These are phyloP conservation scores for Neurospora intermedia DNA, from an alignment of 495 filamentous ascomycete genomes.

Conservation along the genomic window DNA sequence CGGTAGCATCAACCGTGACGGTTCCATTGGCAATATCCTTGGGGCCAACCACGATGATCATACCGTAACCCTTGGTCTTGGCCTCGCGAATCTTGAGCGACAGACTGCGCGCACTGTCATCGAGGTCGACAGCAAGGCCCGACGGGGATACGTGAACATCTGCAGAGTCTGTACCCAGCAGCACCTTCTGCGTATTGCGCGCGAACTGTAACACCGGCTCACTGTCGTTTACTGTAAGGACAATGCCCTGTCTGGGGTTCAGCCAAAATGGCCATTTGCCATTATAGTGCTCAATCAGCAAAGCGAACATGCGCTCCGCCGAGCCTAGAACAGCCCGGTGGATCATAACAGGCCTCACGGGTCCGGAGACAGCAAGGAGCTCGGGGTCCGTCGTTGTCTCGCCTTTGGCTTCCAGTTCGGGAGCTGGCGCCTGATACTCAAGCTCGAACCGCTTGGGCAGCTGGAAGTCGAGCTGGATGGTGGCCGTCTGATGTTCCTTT, in stretches of 20 bases:
- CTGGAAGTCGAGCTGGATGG: slow-evolving; percentile 91
- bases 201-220: slow-evolving; percentile 49
- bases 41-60: slow-evolving; percentile 64
- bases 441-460: slow-evolving; percentile 74
- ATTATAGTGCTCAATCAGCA: slow-evolving; percentile 75
- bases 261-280: slow-evolving; percentile 90
- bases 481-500: slow-evolving; percentile 86
- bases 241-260: slow-evolving; percentile 68
- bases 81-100: slow-evolving; percentile 62
- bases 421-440: slow-evolving; percentile 67
- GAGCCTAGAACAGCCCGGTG: slow-evolving; percentile 85
- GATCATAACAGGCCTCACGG: slow-evolving; percentile 69
- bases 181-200: slow-evolving; percentile 30
- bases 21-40: slow-evolving; percentile 30
- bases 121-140: slow-evolving; percentile 60
- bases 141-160: slow-evolving; percentile 31
- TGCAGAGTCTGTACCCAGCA: slow-evolving; percentile 31
- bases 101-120: slow-evolving; percentile 51
- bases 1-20: slow-evolving; percentile 24
- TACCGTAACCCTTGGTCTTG: slow-evolving; percentile 59
- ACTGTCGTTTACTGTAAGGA: slow-evolving; percentile 64
- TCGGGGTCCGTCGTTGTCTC: slow-evolving; percentile 32
- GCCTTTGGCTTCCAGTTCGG: slow-evolving; percentile 51
- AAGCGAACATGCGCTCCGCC: slow-evolving; percentile 74
- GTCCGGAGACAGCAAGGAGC: slow-evolving; percentile 34